A percentile compares a stretch with the other conserved stretches of the same genome.
These are phyloP conservation scores for Symbiodinium natans DNA, from an alignment of 73 alveolate genomes.

Conservation along the genomic window DNA sequence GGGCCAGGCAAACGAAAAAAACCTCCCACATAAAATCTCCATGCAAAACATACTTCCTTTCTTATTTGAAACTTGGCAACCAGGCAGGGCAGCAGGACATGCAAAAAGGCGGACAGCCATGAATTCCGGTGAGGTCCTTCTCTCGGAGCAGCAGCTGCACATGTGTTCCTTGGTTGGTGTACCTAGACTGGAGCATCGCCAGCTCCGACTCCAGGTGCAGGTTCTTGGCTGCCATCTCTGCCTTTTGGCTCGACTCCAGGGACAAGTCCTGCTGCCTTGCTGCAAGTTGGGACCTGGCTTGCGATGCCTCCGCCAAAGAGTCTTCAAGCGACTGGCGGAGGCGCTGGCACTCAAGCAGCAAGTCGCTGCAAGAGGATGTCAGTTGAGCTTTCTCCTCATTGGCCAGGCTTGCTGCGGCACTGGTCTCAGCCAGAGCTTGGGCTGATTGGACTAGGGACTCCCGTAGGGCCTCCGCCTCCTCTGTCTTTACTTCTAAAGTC, in stretches of 20 bases:
- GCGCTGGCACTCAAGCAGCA: background rate
- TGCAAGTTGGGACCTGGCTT: background rate
- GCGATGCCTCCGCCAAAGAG: background rate
- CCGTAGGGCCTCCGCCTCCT: background rate
- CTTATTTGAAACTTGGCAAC: too few species aligned
- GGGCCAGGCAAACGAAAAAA: too few species aligned
- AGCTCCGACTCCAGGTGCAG: slow-evolving; percentile 13
- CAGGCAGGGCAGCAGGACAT: too few species aligned
- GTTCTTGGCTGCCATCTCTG: background rate
- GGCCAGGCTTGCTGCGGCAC: background rate
- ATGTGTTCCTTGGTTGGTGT: background rate
- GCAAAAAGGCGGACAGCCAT: too few species aligned
- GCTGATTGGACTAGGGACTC: background rate
- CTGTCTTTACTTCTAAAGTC: background rate
- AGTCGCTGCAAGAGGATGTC: too few species aligned
- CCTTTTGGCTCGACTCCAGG: background rate
- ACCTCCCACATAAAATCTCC: too few species aligned
- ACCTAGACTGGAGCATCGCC: background rate
- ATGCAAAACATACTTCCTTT: too few species aligned
- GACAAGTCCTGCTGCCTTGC: background rate
- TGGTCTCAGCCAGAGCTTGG: background rate
- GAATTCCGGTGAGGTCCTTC: background rate
- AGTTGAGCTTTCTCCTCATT: background rate
- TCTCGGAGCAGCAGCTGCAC: background rate
- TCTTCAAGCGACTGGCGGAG: background rate